phyloP scores from a whole-genome alignment of 2,329 filamentous ascomycete species.

The Trichoderma sp. region DNA sequence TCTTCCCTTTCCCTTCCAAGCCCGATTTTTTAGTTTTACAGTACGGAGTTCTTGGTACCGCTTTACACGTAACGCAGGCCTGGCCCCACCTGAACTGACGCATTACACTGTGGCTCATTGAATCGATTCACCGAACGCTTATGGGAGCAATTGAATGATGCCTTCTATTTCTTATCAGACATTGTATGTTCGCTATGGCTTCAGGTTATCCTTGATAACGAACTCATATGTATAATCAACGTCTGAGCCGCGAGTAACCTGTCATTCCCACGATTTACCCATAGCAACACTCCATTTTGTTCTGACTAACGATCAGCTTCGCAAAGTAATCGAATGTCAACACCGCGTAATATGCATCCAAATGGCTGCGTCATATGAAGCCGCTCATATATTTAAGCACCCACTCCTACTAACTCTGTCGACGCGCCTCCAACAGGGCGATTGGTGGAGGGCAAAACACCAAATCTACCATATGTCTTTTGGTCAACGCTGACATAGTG shows the following conservation, averaged over 20 bases:
- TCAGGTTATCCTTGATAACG: not conserved
- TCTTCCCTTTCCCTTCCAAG: not conserved
- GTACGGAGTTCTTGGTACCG: not conserved
- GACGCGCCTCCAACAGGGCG: constrained; percentile 44
- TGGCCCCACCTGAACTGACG: not conserved
- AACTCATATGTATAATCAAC: not conserved
- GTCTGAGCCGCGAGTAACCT: not conserved
- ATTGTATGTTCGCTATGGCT: not conserved
- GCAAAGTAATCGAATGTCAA: not conserved
- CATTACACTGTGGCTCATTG: not conserved
- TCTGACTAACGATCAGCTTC: not conserved
- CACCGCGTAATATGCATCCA: not conserved
- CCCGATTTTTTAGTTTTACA: not conserved
- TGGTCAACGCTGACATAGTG: constrained; percentile 95
- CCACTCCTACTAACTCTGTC: constrained; percentile 55
- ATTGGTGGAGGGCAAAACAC: constrained; percentile 68
- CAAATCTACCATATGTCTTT: constrained; percentile 91
- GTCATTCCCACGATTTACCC: not conserved
- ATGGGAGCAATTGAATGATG: not conserved
- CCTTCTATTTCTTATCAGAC: not conserved
- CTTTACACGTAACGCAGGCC: not conserved
- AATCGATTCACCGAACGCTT: not conserved
- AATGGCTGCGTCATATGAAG: not conserved
- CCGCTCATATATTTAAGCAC: constrained; percentile 25
- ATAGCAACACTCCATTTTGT: not conserved